phyloP scores from a whole-genome alignment of 2,329 filamentous ascomycete species.

The Paecilomyces dactylethromorphus region DNA sequence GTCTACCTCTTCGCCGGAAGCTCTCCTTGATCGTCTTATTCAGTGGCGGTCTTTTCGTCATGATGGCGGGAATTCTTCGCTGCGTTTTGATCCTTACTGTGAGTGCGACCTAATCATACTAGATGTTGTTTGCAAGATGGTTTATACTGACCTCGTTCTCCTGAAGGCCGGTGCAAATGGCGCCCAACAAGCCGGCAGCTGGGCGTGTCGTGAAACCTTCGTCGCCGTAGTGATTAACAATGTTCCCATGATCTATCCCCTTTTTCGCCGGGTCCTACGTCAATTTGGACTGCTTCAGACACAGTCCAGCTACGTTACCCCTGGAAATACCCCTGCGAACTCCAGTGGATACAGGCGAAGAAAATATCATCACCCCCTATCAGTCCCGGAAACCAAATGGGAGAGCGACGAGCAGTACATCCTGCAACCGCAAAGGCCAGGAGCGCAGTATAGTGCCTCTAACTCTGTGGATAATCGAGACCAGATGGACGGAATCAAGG shows the following conservation, averaged over 20 bases:
- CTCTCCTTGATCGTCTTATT: conserved; percentile 49
- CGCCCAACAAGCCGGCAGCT: conserved; percentile 36
- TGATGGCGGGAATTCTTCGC: conserved; percentile 49
- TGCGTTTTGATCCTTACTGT: conserved; percentile 46
- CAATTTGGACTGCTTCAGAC: conserved; percentile 19
- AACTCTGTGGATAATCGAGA: conserved; percentile 2
- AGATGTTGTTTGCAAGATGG: background rate
- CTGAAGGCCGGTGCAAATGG: conserved; percentile 28
- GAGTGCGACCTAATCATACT: background rate
- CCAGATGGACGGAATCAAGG: conserved; percentile 20
- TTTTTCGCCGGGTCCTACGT: conserved; percentile 19
- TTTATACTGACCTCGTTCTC: background rate
- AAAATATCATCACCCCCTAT: conserved; percentile 25
- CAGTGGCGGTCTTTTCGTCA: conserved; percentile 50
- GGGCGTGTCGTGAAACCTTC: conserved; percentile 42
- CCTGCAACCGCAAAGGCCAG: background rate
- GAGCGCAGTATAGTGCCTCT: background rate
- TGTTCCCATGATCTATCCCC: conserved; percentile 37
- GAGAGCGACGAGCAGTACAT: conserved; percentile 24
- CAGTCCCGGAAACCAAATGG: conserved; percentile 25
- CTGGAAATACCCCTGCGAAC: conserved; percentile 15
- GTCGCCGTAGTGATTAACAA: conserved; percentile 41
- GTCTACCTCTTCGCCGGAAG: conserved; percentile 46
- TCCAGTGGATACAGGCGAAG: conserved; percentile 10
- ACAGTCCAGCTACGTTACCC: conserved; percentile 10